Conservation (phyloP, 108 stramenopile genomes). For the Nitzschia sp. region DNA sequence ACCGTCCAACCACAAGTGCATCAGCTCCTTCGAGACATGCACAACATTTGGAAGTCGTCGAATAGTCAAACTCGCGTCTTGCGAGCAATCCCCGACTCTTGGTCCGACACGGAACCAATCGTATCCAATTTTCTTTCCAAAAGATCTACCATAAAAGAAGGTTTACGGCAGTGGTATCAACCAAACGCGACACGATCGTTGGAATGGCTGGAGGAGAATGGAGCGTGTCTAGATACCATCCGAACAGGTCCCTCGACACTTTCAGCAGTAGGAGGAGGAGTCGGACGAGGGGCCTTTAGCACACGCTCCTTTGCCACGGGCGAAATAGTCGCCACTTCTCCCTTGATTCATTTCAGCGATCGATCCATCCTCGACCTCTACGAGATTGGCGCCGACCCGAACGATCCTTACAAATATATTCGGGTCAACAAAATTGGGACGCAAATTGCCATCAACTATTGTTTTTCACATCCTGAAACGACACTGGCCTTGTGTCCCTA, state of each 20-base stretch:
- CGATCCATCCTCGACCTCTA: slow-evolving; percentile 39
- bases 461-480: slow-evolving; percentile 63
- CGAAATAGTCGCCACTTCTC: slow-evolving; percentile 48
- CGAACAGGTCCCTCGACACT: slow-evolving; percentile 40
- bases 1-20: not conserved
- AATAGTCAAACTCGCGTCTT: slow-evolving; percentile 4
- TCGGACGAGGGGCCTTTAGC: slow-evolving; percentile 78
- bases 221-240: slow-evolving; percentile 56
- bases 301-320: slow-evolving; percentile 39
- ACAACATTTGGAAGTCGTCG: slow-evolving; percentile 18
- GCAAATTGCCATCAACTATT: slow-evolving; percentile 75
- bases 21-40: slow-evolving; percentile 1
- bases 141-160: not conserved
- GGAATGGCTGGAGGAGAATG: slow-evolving; percentile 52
- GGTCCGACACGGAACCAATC: not conserved
- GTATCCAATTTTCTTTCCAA: not conserved
- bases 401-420: slow-evolving; percentile 28
- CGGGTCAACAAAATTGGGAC: slow-evolving; percentile 26
- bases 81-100: slow-evolving; percentile 7
- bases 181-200: slow-evolving; percentile 31
- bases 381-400: slow-evolving; percentile 20
- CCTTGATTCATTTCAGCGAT: slow-evolving; percentile 57
- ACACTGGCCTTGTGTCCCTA: slow-evolving; percentile 69
- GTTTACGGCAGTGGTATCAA: slow-evolving; percentile 15
- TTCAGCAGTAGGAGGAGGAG: slow-evolving; percentile 56